Evolutionary conservation across 371 early-diverging fungal species (phyloP).

Genomic region (Mortierella sp.): DNA sequence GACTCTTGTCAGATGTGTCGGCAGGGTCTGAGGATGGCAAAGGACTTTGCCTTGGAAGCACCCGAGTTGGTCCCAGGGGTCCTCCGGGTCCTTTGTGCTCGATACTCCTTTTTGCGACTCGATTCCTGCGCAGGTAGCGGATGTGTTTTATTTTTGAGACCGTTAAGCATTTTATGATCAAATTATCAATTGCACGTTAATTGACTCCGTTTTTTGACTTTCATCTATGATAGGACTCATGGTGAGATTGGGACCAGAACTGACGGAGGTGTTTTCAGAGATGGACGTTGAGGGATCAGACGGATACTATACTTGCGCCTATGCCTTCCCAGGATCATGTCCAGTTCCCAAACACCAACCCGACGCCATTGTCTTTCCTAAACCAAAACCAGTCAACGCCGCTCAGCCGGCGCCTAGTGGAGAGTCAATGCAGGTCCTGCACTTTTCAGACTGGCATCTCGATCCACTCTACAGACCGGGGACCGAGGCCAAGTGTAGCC

Average conservation of each 20-base stretch:
- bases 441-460: conserved; percentile 56
- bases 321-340: conserved; percentile 49
- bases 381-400: conserved; percentile 49
- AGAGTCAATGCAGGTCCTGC: conserved; percentile 43
- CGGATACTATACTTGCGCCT: conserved; percentile 53
- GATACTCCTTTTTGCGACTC: conserved; percentile 30
- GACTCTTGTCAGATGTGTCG: conserved; percentile 57
- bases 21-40: conserved; percentile 36
- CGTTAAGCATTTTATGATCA: not conserved
- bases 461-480: conserved; percentile 45
- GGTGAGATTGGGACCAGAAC: conserved; percentile 41
- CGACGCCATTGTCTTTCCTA: conserved; percentile 30
- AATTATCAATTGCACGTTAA: not conserved
- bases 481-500: conserved; percentile 48
- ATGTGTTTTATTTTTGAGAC: not conserved
- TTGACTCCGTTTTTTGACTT: not conserved
- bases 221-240: conserved; percentile 25
- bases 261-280: conserved; percentile 37
- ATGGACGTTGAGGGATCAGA: conserved; percentile 41
- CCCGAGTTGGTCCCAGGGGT: conserved; percentile 45
- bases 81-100: conserved; percentile 29
- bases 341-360: conserved; percentile 48
- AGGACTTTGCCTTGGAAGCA: conserved; percentile 35
- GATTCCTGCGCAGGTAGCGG: conserved; percentile 48
- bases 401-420: conserved; percentile 48